Percentiles rank a stretch among this genome's conserved stretches.
Evolutionary conservation across 2,329 filamentous ascomycete species (phyloP).

Genomic region (Trichoderma semiorbis): DNA sequence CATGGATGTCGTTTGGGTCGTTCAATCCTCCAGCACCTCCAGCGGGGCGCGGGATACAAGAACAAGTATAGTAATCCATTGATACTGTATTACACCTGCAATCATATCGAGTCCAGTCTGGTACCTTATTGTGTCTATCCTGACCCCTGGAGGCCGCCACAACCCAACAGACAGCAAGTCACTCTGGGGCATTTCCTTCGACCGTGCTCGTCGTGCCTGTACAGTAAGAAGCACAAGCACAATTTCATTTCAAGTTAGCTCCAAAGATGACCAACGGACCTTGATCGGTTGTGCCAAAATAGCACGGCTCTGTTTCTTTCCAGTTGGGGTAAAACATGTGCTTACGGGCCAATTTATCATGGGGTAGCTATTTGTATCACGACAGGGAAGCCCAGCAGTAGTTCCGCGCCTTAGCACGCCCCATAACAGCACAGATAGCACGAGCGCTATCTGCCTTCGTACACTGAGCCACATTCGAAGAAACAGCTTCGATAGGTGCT

Average conservation of each 20-base stretch:
- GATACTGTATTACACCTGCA: background rate
- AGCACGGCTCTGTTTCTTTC: background rate
- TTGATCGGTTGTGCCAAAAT: background rate
- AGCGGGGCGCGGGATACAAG: background rate
- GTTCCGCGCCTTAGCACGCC: background rate
- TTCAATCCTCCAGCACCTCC: background rate
- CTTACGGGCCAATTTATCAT: background rate
- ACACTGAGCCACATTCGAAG: background rate
- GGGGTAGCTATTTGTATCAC: background rate
- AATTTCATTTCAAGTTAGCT: background rate
- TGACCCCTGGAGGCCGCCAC: background rate
- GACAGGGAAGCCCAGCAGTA: background rate
- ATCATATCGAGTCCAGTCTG: background rate
- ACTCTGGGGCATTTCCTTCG: background rate
- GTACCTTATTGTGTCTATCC: background rate
- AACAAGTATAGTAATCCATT: background rate
- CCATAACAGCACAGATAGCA: background rate
- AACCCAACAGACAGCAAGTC: background rate
- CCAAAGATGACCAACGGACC: background rate
- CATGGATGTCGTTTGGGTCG: background rate
- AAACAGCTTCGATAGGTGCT: background rate
- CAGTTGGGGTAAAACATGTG: background rate
- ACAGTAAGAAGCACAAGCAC: background rate
- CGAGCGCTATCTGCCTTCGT: background rate
- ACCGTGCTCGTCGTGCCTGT: background rate